phyloP scores from a whole-genome alignment of 1,284 basidiomycete genomes.

The Boletus semigastroideus region DNA sequence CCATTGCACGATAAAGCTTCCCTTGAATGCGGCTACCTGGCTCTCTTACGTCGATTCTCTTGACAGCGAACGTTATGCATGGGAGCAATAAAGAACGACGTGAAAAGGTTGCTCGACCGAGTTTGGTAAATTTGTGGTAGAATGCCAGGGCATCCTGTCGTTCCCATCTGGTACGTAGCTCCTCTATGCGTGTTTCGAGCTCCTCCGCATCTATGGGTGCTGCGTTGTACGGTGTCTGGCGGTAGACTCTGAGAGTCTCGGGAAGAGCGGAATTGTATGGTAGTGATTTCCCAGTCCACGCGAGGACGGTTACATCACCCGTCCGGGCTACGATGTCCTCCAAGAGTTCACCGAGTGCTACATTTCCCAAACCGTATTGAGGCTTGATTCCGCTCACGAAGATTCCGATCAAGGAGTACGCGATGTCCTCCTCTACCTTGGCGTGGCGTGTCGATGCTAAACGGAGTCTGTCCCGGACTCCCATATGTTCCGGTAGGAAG shows the following conservation, averaged over 20 bases:
- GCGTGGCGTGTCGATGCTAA: conserved; percentile 1
- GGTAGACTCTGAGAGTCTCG: conserved; percentile 1
- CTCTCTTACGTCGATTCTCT: not conserved
- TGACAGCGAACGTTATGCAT: not conserved
- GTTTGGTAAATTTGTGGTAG: not conserved
- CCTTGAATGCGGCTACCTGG: not conserved
- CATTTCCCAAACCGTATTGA: conserved; percentile 3
- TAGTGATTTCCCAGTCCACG: not conserved
- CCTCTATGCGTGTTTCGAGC: conserved; percentile 1
- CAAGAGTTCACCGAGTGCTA: not conserved
- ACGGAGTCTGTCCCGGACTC: conserved; percentile 12
- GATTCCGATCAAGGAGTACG: conserved; percentile 6
- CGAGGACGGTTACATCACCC: conserved; percentile 9
- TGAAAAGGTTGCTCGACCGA: conserved; percentile 5
- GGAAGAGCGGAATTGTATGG: conserved; percentile 5
- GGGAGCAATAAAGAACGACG: conserved; percentile 5
- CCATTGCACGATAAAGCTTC: not conserved
- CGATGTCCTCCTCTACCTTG: not conserved
- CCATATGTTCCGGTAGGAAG: conserved; percentile 3
- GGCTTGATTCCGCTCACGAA: not conserved
- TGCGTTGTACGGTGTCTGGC: not conserved
- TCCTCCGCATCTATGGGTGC: not conserved
- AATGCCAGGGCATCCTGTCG: not conserved
- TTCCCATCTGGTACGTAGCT: not conserved
- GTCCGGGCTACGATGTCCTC: conserved; percentile 9